Evolutionary conservation across 805 yeast species (phyloP).

Genomic region (Millerago galiae): DNA sequence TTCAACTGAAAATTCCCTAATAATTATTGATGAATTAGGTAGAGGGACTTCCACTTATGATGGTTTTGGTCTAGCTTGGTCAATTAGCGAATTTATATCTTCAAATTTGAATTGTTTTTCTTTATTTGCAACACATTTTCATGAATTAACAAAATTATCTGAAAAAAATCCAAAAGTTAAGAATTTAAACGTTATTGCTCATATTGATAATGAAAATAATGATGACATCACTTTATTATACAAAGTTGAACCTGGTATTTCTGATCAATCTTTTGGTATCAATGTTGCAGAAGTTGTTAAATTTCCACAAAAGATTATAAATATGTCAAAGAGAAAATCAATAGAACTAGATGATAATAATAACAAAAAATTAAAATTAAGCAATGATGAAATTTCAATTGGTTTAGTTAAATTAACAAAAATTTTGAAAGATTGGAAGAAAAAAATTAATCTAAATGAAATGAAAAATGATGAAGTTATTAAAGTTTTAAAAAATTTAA

Average conservation of each 20-base stretch:
- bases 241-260: conserved; percentile 93
- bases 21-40: conserved; percentile 92
- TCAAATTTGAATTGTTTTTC: conserved; percentile 68
- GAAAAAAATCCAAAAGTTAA: conserved; percentile 56
- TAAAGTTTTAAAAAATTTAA: conserved; percentile 30
- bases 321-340: conserved; percentile 95
- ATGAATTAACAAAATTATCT: conserved; percentile 81
- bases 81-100: conserved; percentile 83
- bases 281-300: conserved; percentile 96
- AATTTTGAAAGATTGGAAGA: conserved; percentile 35
- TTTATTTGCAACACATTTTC: conserved; percentile 95
- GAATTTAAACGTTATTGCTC: conserved; percentile 91
- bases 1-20: conserved; percentile 71
- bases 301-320: conserved; percentile 83
- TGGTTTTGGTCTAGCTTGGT: conserved; percentile 97
- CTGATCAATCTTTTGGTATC: conserved; percentile 94
- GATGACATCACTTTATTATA: conserved; percentile 81
- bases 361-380: conserved; percentile 42
- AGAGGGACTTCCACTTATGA: conserved; percentile 79
- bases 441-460: conserved; percentile 12
- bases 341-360: conserved; percentile 60
- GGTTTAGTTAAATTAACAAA: conserved; percentile 47
- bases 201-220: conserved; percentile 47
- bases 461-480: conserved; percentile 33
- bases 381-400: conserved; percentile 41